Evolutionary conservation across 495 filamentous ascomycete genomes (phyloP), one percentile per base, ranked within the genome.

Genomic region (Copromyces sp.): DNA sequence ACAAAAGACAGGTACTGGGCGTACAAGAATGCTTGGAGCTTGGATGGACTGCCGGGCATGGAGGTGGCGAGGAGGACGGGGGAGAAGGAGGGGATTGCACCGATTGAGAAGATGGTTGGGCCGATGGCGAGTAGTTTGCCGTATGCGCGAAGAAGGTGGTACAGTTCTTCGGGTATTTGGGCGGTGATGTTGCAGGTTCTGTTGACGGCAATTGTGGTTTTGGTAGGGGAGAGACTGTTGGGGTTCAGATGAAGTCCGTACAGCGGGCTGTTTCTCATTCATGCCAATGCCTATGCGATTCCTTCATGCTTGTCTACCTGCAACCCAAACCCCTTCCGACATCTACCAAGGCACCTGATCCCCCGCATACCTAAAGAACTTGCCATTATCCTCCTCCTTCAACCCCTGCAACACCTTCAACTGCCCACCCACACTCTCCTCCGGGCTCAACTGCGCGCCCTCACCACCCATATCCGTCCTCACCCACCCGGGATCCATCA

Each of bases 401-500:
- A 82, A n/a, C 17, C 73, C 74, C 12, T 76, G 73, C 69, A 82
- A 14, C 11, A 78, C 74, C 40, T 73, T 70, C 68, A 83, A 69
- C 69, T 81, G 78, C 1, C 80, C 78, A 5, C 80, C 80, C 2
- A 86, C 78, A 11, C 85, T 84, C 70, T 85, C 82, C n/a, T 81
- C 75, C 68, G 84, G 75, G n/a, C 82, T 78, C 3, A 85, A 81
- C 3, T 83, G 75, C 0, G 88, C 89, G 69, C 77, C 80, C 16
- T 71, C 70, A 0, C 88, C 88, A 11, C 89, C 88, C 87, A 90
- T 87, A 78, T 88, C 86, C 9, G 89, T 91, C 72, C 84, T 80
- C 53, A 90, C 88, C 89, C 89, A 90, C 3, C 89, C 89, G 7
- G 89, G 89, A 78, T 88, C 84, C 75, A 90, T 81, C 5, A 83